Percentiles rank a stretch among this genome's conserved stretches.
Conservation (phyloP, 495 filamentous ascomycete species). For the Neurospora sp. region DNA sequence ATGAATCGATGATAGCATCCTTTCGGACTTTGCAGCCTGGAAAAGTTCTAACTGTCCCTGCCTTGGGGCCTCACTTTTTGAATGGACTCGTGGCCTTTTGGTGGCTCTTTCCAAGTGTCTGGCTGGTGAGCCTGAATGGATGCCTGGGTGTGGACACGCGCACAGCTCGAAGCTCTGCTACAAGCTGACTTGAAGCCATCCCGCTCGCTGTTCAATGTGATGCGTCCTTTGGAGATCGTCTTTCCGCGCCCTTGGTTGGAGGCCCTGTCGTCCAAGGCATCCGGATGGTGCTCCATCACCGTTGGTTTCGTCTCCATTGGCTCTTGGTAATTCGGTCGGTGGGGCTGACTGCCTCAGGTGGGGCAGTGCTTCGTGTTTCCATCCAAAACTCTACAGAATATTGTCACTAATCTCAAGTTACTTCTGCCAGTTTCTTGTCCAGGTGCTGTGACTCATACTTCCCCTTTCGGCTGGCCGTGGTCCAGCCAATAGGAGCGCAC, state of each 20-base stretch:
- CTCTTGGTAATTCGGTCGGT: neutral
- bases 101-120: neutral
- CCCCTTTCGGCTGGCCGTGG: slow-evolving; percentile 18
- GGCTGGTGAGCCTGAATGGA: neutral
- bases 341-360: neutral
- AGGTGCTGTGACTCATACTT: slow-evolving; percentile 21
- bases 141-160: neutral
- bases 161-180: neutral
- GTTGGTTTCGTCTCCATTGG: neutral
- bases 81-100: neutral
- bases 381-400: neutral
- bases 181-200: neutral
- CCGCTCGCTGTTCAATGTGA: neutral
- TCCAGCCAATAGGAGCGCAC: slow-evolving; percentile 6
- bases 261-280: neutral
- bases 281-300: neutral
- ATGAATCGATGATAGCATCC: neutral
- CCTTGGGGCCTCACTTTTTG: neutral
- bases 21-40: neutral
- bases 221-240: neutral
- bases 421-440: neutral
- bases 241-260: neutral
- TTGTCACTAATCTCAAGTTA: too few species aligned
- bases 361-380: slow-evolving; percentile 1
- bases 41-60: neutral